Percentiles rank a stretch among this genome's conserved stretches.
phyloP scores from a whole-genome alignment of 192 early-diverging fungal species.

The Backusella psychrophila region DNA sequence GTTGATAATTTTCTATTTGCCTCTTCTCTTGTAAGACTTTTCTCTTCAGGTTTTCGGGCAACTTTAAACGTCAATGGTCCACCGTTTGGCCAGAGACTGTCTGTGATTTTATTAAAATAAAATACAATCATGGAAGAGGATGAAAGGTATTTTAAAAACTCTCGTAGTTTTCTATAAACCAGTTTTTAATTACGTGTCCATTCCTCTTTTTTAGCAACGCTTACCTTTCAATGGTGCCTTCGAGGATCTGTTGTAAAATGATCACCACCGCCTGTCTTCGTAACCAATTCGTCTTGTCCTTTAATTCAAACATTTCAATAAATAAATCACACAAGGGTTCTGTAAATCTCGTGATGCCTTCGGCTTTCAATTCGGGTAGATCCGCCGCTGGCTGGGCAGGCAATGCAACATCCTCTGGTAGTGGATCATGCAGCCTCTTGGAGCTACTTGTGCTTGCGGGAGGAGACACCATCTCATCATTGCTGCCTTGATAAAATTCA shows the following conservation, averaged over 20 bases:
- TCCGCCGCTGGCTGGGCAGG: not conserved
- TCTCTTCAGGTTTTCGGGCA: constrained; percentile 45
- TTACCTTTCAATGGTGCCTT: constrained; percentile 82
- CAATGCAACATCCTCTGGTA: not conserved
- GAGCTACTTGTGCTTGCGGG: not conserved
- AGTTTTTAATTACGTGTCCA: too few species aligned
- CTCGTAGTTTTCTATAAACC: constrained; percentile 38
- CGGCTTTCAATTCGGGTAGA: constrained; percentile 17
- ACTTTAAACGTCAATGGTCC: constrained; percentile 17
- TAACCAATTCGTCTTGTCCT: constrained; percentile 84
- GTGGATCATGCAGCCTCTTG: not conserved
- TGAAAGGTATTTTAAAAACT: constrained; percentile 35
- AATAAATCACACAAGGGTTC: constrained; percentile 82
- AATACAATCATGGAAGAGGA: constrained; percentile 43
- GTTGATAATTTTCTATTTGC: constrained; percentile 56
- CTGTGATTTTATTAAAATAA: constrained; percentile 38
- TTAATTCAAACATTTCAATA: constrained; percentile 92
- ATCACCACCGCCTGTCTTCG: constrained; percentile 83
- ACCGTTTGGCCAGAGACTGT: constrained; percentile 59
- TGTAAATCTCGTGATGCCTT: constrained; percentile 50
- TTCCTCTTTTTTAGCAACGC: too few species aligned
- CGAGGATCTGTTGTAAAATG: constrained; percentile 83
- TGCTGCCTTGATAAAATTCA: constrained; percentile 37
- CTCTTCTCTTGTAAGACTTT: constrained; percentile 38
- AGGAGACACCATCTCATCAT: constrained; percentile 5